phyloP scores from a whole-genome alignment of 1,284 basidiomycete genomes.

The Pseudozyma hubeiensis region DNA sequence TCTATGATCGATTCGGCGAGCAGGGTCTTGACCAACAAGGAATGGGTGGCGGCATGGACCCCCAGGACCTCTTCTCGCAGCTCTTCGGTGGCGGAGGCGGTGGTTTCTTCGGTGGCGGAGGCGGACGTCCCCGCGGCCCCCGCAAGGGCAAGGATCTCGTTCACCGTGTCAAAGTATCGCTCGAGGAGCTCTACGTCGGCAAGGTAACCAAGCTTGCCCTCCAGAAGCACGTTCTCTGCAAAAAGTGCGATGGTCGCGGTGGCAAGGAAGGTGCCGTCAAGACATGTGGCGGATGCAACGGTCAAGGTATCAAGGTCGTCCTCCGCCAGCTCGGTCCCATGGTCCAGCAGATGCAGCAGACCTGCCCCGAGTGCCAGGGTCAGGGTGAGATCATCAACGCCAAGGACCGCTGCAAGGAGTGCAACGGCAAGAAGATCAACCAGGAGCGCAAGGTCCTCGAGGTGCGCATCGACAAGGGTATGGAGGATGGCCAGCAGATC shows the following conservation, averaged over 20 bases:
- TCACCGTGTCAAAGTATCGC: constrained; percentile 92
- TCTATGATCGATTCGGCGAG: constrained; percentile 92
- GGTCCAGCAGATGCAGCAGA: constrained; percentile 98
- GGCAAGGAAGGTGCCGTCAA: constrained; percentile 96
- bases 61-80: constrained; percentile 96
- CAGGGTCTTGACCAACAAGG: constrained; percentile 78
- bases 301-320: constrained; percentile 90
- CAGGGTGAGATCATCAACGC: constrained; percentile 92
- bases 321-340: constrained; percentile 98
- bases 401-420: constrained; percentile 92
- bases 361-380: constrained; percentile 91
- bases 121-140: constrained; percentile 79
- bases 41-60: constrained; percentile 90
- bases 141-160: constrained; percentile 98
- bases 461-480: constrained; percentile 99
- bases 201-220: constrained; percentile 98
- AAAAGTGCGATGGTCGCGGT: constrained; percentile 92
- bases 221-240: constrained; percentile 93
- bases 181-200: constrained; percentile 98
- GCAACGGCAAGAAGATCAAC: constrained; percentile 94
- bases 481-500: constrained; percentile 97
- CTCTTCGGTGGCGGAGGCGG: constrained; percentile 83
- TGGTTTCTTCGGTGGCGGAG: constrained; percentile 74
- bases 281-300: constrained; percentile 82
- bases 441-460: constrained; percentile 98